Percentiles rank a stretch among this genome's conserved stretches.
These are phyloP conservation scores for Carex myosuroides DNA, from an alignment of 176 grass and related monocot genomes.

Conservation along the genomic window DNA sequence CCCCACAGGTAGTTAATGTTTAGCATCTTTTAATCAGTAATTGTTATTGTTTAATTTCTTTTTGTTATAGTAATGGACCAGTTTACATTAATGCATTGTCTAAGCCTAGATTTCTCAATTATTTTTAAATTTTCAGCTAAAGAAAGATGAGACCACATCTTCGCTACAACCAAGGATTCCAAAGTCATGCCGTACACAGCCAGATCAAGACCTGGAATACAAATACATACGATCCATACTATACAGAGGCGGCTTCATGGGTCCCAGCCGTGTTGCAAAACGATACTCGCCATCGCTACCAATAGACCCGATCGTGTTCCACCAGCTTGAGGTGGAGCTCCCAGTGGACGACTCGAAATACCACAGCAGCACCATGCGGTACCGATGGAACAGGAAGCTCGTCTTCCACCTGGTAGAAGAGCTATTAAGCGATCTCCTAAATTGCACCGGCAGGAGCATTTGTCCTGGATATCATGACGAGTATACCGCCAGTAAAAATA, in stretches of 20 bases:
- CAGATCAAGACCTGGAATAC: constrained; percentile 56
- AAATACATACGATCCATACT: constrained; percentile 48
- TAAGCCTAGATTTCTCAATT: background rate
- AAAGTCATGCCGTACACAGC: background rate
- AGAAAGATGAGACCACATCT: constrained; percentile 9
- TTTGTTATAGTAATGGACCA: background rate
- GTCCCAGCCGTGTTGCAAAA: background rate
- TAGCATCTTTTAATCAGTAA: constrained; percentile 2
- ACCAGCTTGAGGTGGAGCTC: constrained; percentile 66
- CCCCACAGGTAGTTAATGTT: constrained; percentile 15
- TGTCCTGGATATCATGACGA: background rate
- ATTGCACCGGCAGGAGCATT: background rate
- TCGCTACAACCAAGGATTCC: background rate
- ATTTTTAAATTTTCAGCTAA: constrained; percentile 7
- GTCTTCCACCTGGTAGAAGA: constrained; percentile 69
- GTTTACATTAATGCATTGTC: constrained; percentile 12
- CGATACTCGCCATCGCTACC: constrained; percentile 9
- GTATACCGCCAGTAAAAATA: background rate
- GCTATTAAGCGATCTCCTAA: constrained; percentile 29
- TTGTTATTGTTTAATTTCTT: background rate
- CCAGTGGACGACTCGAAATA: constrained; percentile 7
- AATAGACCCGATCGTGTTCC: constrained; percentile 73
- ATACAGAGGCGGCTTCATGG: constrained; percentile 43
- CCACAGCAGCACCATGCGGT: constrained; percentile 21
- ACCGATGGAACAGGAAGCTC: constrained; percentile 86